phyloP scores from a whole-genome alignment of 2,329 filamentous ascomycete genomes.

The Trichoderma simmonsii region DNA sequence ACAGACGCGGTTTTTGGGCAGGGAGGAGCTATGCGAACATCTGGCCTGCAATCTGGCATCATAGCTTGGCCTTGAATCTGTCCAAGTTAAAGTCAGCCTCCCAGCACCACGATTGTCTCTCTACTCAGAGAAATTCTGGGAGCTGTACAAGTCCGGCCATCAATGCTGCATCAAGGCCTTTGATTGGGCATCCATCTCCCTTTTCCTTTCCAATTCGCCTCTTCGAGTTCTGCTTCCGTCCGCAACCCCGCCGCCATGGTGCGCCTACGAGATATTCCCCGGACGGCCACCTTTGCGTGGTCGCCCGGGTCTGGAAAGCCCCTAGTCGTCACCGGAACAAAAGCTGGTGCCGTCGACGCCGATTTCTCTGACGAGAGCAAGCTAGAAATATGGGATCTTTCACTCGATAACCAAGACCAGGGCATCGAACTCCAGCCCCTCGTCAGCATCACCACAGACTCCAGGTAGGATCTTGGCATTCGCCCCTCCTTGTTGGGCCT shows the following conservation, averaged over 20 bases:
- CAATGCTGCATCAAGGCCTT: conserved; percentile 18
- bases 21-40: conserved; percentile 31
- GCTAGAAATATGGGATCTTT: conserved; percentile 93
- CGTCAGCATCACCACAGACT: conserved; percentile 80
- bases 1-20: conserved; percentile 22
- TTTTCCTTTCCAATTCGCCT: conserved; percentile 13
- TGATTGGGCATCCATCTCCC: conserved; percentile 6
- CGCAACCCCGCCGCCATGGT: conserved; percentile 65
- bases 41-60: conserved; percentile 47
- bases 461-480: conserved; percentile 59
- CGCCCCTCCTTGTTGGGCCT: background rate
- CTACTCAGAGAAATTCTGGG: conserved; percentile 8
- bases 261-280: conserved; percentile 90
- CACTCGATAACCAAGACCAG: conserved; percentile 71
- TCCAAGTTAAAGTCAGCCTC: conserved; percentile 13
- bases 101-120: conserved; percentile 20
- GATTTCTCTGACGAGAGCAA: conserved; percentile 98
- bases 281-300: conserved; percentile 97
- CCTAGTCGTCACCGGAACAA: conserved; percentile 87
- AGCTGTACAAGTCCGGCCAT: conserved; percentile 12
- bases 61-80: conserved; percentile 24
- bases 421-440: conserved; percentile 81
- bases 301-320: conserved; percentile 76
- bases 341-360: conserved; percentile 90
- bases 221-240: conserved; percentile 23